A percentile compares a stretch with the other conserved stretches of the same genome.
phyloP scores from a whole-genome alignment of 2,329 filamentous ascomycete species.

The Beauveria sp. region DNA sequence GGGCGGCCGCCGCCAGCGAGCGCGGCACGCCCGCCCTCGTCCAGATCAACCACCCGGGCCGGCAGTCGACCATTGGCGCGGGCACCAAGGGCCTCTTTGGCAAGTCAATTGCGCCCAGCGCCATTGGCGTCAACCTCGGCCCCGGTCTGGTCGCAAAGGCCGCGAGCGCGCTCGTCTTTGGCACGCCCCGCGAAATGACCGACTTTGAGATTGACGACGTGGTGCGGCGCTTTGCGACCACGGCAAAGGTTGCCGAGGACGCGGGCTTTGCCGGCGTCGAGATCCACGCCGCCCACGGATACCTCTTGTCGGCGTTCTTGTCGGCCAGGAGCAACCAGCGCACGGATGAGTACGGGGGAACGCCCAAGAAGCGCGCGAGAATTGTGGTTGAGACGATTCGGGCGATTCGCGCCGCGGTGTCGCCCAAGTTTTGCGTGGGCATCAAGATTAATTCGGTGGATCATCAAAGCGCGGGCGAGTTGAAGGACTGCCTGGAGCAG shows the following conservation, averaged over 20 bases:
- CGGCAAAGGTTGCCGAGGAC: conserved; percentile 38
- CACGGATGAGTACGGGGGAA: conserved; percentile 49
- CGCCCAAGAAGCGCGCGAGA: conserved; percentile 37
- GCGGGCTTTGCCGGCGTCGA: conserved; percentile 40
- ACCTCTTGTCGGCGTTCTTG: conserved; percentile 50
- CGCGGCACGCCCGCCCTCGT: conserved; percentile 32
- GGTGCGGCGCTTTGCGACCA: conserved; percentile 43
- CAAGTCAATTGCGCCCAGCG: conserved; percentile 35
- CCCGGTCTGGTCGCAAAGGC: conserved; percentile 26
- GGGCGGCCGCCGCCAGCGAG: conserved; percentile 24
- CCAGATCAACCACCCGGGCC: conserved; percentile 40
- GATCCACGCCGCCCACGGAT: conserved; percentile 47
- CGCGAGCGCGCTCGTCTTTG: conserved; percentile 32
- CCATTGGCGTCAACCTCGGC: conserved; percentile 35
- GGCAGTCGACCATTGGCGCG: conserved; percentile 33
- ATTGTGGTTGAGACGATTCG: conserved; percentile 44
- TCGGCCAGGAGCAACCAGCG: conserved; percentile 41
- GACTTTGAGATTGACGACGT: conserved; percentile 44
- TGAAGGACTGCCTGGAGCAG: conserved; percentile 51
- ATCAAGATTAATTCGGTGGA: conserved; percentile 52
- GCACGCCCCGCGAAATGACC: conserved; percentile 50
- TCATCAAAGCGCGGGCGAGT: conserved; percentile 36
- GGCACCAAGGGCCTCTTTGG: conserved; percentile 27
- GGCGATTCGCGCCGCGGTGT: conserved; percentile 31
- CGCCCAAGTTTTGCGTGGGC: conserved; percentile 38